These are phyloP conservation scores for Tylopilus intermedius DNA, from an alignment of 768 basidiomycete genomes.

Conservation along the genomic window DNA sequence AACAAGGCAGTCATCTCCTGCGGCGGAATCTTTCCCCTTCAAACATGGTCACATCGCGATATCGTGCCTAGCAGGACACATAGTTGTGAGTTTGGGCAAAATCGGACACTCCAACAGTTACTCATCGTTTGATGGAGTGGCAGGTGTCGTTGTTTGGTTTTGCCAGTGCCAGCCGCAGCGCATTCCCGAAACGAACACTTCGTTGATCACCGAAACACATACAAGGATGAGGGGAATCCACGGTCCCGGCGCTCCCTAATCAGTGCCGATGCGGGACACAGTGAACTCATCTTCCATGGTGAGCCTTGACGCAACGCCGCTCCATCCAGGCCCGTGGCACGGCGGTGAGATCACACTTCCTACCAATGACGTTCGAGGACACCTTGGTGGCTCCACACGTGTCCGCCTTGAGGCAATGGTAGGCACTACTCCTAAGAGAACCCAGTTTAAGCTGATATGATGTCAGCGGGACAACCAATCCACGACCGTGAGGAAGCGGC, in stretches of 20 bases:
- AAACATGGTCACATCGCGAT: not conserved
- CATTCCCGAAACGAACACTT: not conserved
- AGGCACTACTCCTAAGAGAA: too few relatives aligned
- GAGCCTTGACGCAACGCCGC: slow-evolving; percentile 2
- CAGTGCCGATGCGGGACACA: not conserved
- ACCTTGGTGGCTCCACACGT: slow-evolving; percentile 9
- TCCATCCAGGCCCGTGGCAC: not conserved
- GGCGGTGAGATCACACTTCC: not conserved
- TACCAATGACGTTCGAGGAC: too few relatives aligned
- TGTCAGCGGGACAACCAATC: not conserved
- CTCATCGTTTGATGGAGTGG: not conserved
- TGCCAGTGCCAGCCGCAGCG: slow-evolving; percentile 11
- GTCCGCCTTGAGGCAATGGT: slow-evolving; percentile 17
- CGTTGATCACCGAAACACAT: not conserved
- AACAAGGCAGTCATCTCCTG: not conserved
- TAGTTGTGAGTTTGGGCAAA: not conserved
- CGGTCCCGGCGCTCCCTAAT: not conserved
- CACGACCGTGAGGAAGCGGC: slow-evolving; percentile 10
- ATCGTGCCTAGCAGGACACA: not conserved
- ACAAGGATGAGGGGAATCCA: not conserved
- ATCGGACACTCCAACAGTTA: not conserved
- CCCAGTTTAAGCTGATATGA: slow-evolving; percentile 6
- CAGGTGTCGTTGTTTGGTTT: slow-evolving; percentile 8
- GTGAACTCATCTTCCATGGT: not conserved
- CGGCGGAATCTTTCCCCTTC: slow-evolving; percentile 2